phyloP scores from a whole-genome alignment of 179 eudicot species.

The Heliamphora pulchella region DNA sequence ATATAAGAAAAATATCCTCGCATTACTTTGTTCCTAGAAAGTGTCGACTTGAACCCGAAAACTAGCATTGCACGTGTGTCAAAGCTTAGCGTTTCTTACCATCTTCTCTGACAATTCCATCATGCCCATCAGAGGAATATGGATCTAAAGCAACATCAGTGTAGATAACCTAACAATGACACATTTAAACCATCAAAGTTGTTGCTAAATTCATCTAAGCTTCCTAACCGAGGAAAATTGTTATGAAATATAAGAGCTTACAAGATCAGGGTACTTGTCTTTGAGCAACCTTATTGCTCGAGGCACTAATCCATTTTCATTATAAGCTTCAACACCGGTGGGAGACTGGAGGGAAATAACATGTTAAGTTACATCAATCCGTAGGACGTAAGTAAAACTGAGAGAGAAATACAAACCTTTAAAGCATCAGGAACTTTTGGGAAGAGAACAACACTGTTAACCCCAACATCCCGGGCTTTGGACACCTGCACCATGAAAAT shows the following conservation, averaged over 20 bases:
- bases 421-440: constrained; percentile 98
- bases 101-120: constrained; percentile 98
- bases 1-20: not conserved
- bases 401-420: constrained; percentile 46
- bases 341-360: constrained; percentile 41
- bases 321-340: constrained; percentile 94
- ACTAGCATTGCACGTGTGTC: not conserved
- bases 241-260: constrained; percentile 31
- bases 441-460: constrained; percentile 81
- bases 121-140: constrained; percentile 96
- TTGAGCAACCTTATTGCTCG: constrained; percentile 81
- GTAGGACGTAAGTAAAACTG: not conserved
- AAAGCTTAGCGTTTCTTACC: constrained; percentile 35
- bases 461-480: constrained; percentile 92
- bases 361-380: constrained; percentile 11
- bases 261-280: constrained; percentile 97
- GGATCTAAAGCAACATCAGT: constrained; percentile 99
- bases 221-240: not conserved
- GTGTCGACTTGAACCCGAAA: not conserved
- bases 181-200: constrained; percentile 15
- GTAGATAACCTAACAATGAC: constrained; percentile 53
- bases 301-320: constrained; percentile 89
- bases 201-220: not conserved
- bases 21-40: not conserved
- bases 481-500: constrained; percentile 47